phyloP scores from a whole-genome alignment of 129 eudicot species.

The Flaveria trinervia region DNA sequence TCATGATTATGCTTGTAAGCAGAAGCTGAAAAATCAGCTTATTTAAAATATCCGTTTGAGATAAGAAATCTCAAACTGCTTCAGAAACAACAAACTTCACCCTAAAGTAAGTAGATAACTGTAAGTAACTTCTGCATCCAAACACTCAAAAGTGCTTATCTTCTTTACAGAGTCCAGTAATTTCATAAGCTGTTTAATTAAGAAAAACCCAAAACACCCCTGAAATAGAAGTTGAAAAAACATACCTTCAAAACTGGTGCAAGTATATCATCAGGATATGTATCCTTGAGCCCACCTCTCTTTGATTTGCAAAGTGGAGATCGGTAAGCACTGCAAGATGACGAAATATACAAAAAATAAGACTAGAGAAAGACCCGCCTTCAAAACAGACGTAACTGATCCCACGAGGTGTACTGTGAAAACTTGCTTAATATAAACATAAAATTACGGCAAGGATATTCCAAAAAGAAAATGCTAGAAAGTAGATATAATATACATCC shows the following conservation, averaged over 20 bases:
- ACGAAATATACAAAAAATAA: background rate
- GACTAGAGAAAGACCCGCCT: background rate
- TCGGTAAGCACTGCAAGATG: constrained; percentile 63
- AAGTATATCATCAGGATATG: constrained; percentile 89
- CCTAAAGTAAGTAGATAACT: background rate
- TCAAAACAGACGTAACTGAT: background rate
- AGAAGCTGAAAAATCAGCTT: constrained; percentile 3
- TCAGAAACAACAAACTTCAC: background rate
- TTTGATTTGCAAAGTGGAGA: constrained; percentile 85
- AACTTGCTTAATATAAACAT: background rate
- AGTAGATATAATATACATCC: background rate
- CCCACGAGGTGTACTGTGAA: background rate
- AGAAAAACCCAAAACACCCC: background rate
- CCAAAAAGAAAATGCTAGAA: no score
- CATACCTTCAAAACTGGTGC: constrained; percentile 87
- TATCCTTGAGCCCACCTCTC: constrained; percentile 94
- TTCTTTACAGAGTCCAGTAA: background rate
- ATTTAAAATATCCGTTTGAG: background rate
- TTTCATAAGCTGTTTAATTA: background rate
- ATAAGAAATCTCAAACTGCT: background rate
- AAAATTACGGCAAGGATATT: background rate
- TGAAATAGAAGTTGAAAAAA: background rate
- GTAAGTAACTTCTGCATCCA: background rate
- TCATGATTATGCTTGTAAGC: background rate
- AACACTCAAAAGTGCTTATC: background rate